Evolutionary conservation across 2,329 filamentous ascomycete genomes (phyloP).

Genomic region (Monilinia polystroma): DNA sequence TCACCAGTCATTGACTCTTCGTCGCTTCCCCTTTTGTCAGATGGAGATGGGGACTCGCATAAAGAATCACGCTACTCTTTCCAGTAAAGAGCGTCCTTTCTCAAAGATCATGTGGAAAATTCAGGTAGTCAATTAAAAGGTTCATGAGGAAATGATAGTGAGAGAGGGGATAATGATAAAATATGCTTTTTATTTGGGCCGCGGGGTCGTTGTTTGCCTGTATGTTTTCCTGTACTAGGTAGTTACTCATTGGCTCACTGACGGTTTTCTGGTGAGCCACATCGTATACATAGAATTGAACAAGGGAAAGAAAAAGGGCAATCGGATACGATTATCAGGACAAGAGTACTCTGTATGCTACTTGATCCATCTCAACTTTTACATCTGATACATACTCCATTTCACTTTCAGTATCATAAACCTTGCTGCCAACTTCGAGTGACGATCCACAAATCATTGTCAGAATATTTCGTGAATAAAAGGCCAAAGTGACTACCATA

Average conservation of each 20-base stretch:
- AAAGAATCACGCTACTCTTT: not conserved
- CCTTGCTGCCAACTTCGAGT: not conserved
- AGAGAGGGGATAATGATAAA: not conserved
- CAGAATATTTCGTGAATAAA: too few relatives aligned
- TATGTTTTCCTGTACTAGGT: not conserved
- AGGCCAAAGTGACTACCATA: not conserved
- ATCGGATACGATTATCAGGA: not conserved
- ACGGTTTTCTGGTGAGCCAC: not conserved
- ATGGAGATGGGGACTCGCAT: not conserved
- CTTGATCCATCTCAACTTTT: too few relatives aligned
- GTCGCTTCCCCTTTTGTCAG: slow-evolving; percentile 1
- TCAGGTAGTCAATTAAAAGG: too few relatives aligned
- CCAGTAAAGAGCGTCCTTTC: not conserved
- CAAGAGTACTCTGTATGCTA: not conserved
- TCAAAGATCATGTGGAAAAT: not conserved
- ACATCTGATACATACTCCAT: not conserved
- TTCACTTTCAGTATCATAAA: not conserved
- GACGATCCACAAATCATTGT: not conserved
- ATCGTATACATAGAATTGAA: too few relatives aligned
- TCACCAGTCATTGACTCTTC: not conserved
- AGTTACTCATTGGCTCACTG: not conserved
- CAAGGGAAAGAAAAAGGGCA: not conserved
- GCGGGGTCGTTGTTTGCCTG: not conserved
- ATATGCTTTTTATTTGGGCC: not conserved
- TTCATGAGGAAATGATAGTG: not conserved